Base-by-base conservation (phyloP, 305 asterid species). In the Coffea humblotiana region DNA sequence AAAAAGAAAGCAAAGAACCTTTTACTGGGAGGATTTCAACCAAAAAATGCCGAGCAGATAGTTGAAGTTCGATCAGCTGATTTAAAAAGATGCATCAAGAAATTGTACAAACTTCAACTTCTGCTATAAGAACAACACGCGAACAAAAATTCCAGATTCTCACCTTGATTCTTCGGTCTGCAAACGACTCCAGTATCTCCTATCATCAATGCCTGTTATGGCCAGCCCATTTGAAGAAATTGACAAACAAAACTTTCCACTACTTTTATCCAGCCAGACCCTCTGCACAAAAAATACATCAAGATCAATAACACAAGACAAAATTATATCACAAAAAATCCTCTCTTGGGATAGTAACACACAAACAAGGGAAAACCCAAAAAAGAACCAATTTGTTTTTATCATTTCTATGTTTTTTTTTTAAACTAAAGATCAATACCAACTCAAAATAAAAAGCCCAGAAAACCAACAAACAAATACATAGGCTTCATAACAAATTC, bases 161-260 rank as follows among this genome's bases (percentile, higher is more conserved):
- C 88, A 93, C 99, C 97, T 90, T 8, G 99, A 95, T 86, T 93
- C 99, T 48, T 93, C 96, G 6, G 97, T 91, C 43, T 87, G 89
- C 75, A 95, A 87, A 45, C 96, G 94, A 82, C 84, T 93, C 99
- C 99, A 95, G 61, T 95, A 94, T 86, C 99, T 86, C 86, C 99
- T 60, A 76, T 95, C 99, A 78, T 90, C 97, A 49, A 95, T 91
- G 80, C 99, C 99, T 4, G 99, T 95, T 70, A 95, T 94, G 1
- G 85, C 82, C 87, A 95, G 83, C 61, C 97, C 99, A 68, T 84
- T 85, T 48, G 96, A 92, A 29, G 98, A 84, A 43, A 95, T 81
- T 32, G 88, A 87, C 90, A 95, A 75, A 85, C 97, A 95, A 71
- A 89, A 85, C 81, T 87, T 89, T 40, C 94, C 99, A 7, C 86